Percentiles rank a stretch among this genome's conserved stretches.
Conservation (phyloP, 2,329 filamentous ascomycete genomes). For the Fusarium begoniae region DNA sequence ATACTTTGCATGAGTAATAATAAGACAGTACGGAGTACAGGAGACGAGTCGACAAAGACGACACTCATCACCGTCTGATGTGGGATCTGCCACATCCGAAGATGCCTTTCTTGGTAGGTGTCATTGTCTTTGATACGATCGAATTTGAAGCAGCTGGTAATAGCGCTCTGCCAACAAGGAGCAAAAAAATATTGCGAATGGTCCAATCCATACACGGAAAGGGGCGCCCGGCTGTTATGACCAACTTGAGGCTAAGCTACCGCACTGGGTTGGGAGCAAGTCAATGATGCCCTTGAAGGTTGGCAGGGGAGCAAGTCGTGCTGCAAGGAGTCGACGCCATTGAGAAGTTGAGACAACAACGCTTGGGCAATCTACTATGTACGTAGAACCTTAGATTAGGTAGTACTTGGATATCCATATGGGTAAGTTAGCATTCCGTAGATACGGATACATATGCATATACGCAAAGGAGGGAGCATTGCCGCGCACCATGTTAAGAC, state of each 20-base stretch:
- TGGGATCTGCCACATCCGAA: constrained; percentile 15
- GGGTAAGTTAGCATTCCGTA: not conserved
- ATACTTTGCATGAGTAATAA: not conserved
- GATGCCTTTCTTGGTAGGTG: constrained; percentile 13
- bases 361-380: not conserved
- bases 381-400: too few species aligned
- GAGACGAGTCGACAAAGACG: not conserved
- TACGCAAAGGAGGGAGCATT: not conserved
- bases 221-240: constrained; percentile 1
- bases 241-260: not conserved
- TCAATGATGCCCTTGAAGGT: constrained; percentile 7
- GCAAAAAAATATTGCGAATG: not conserved
- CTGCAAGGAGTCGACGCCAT: not conserved
- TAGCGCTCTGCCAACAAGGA: constrained; percentile 16
- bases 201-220: constrained; percentile 1
- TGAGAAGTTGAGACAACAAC: constrained; percentile 1
- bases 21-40: not conserved
- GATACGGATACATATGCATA: not conserved
- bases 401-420: not conserved
- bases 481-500: not conserved
- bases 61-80: not conserved
- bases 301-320: constrained; percentile 19
- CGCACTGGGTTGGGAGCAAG: constrained; percentile 19
- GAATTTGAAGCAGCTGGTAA: not conserved
- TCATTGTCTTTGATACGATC: constrained; percentile 3